A percentile compares a stretch with the other conserved stretches of the same genome.
These are phyloP conservation scores for Aureobasidium sp. DNA, from an alignment of 2,329 filamentous ascomycete genomes.

Conservation along the genomic window DNA sequence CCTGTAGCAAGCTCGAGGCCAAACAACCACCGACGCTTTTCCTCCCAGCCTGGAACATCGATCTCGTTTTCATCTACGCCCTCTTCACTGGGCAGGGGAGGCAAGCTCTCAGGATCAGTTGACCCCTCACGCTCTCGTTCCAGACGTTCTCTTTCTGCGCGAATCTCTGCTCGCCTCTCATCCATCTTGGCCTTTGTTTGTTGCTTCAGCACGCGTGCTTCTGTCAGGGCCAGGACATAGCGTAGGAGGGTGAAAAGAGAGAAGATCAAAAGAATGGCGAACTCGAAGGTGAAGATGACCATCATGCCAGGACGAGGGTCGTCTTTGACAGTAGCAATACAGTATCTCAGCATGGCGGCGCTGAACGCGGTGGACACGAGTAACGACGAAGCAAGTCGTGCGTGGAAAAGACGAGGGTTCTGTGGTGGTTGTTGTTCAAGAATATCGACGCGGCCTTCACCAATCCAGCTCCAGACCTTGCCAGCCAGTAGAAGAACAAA, in stretches of 20 bases:
- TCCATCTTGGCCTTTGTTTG: conserved; percentile 66
- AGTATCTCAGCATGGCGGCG: conserved; percentile 70
- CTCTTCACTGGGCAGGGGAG: conserved; percentile 50
- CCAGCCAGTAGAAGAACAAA: conserved; percentile 87
- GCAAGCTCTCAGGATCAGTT: conserved; percentile 37
- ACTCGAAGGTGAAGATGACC: conserved; percentile 99
- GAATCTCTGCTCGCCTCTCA: conserved; percentile 61
- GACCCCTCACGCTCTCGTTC: conserved; percentile 32
- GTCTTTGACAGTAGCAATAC: conserved; percentile 72
- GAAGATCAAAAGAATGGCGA: conserved; percentile 74
- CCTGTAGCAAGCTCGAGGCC: conserved; percentile 72
- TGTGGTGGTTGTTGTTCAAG: conserved; percentile 90
- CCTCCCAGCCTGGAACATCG: conserved; percentile 92
- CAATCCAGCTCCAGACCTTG: conserved; percentile 98
- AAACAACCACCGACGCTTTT: conserved; percentile 88
- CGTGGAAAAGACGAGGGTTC: conserved; percentile 83
- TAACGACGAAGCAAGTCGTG: conserved; percentile 71
- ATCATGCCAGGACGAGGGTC: conserved; percentile 96
- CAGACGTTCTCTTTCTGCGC: conserved; percentile 40
- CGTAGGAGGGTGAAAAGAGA: conserved; percentile 72
- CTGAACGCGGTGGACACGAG: conserved; percentile 74
- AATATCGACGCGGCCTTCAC: conserved; percentile 86
- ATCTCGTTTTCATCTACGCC: conserved; percentile 89
- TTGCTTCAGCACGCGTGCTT: conserved; percentile 64
- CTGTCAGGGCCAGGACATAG: conserved; percentile 71